phyloP scores from a whole-genome alignment of 345 rosid species.

The Clarkia xantiana region DNA sequence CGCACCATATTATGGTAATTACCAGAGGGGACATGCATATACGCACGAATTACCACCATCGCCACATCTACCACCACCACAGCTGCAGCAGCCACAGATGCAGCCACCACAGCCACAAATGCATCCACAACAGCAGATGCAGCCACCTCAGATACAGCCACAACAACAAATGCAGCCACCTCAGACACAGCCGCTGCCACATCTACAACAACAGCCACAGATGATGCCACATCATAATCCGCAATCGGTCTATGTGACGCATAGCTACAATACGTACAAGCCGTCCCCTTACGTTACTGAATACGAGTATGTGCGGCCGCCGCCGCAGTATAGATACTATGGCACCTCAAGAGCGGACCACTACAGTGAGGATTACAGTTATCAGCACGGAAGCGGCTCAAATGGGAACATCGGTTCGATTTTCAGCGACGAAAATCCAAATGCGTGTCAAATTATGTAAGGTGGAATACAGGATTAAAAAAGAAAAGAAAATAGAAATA shows the following conservation, averaged over 20 bases:
- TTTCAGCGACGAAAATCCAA: slow-evolving; percentile 66
- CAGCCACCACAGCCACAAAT: too few species aligned
- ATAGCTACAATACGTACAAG: slow-evolving; percentile 45
- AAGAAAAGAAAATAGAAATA: too few species aligned
- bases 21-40: too few species aligned
- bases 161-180: too few species aligned
- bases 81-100: too few species aligned
- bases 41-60: too few species aligned
- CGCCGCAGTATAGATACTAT: slow-evolving; percentile 18
- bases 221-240: slow-evolving; percentile 13
- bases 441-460: slow-evolving; percentile 43
- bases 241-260: slow-evolving; percentile 27
- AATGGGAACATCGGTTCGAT: slow-evolving; percentile 43
- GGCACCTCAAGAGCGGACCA: slow-evolving; percentile 18
- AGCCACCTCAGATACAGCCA: too few species aligned
- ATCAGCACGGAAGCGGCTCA: slow-evolving; percentile 8
- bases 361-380: slow-evolving; percentile 21
- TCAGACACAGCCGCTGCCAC: not conserved
- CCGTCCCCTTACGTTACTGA: slow-evolving; percentile 45
- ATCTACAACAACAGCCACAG: not conserved
- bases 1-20: too few species aligned
- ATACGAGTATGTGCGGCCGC: slow-evolving; percentile 25
- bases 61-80: too few species aligned
- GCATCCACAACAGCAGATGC: too few species aligned
- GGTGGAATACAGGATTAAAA: not conserved